A percentile compares a stretch with the other conserved stretches of the same genome.
phyloP scores from a whole-genome alignment of 345 rosid species.

The Balakata baccata region DNA sequence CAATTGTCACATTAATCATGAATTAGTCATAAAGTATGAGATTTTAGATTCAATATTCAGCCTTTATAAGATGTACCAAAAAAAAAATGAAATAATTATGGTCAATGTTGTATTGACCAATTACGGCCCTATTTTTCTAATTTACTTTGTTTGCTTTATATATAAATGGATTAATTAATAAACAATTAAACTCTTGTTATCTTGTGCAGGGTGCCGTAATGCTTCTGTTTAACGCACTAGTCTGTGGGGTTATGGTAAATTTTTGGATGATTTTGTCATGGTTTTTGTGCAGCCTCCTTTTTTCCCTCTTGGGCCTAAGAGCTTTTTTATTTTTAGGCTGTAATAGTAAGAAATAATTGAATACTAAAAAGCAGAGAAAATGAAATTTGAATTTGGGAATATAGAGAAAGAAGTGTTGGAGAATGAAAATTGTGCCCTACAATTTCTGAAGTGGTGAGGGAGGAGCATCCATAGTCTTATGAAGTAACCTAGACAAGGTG shows the following conservation, averaged over 20 bases:
- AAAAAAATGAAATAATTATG: slow-evolving; percentile 5
- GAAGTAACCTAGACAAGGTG: slow-evolving; percentile 12
- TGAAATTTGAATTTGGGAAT: slow-evolving; percentile 7
- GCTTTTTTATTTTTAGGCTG: not conserved
- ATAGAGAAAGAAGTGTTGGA: not conserved
- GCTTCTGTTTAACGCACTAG: not conserved
- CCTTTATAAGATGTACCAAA: too few relatives aligned
- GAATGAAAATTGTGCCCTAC: not conserved
- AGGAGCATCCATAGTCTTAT: too few relatives aligned
- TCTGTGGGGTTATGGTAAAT: slow-evolving; percentile 20
- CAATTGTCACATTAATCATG: too few relatives aligned
- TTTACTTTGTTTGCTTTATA: not conserved
- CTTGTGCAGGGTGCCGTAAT: slow-evolving; percentile 17
- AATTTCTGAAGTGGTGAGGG: not conserved
- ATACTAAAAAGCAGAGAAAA: not conserved
- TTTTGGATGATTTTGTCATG: slow-evolving; percentile 20
- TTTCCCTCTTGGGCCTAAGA: not conserved
- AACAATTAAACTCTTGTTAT: slow-evolving; percentile 2
- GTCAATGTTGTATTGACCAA: slow-evolving; percentile 19
- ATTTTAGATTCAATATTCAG: too few relatives aligned
- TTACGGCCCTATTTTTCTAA: not conserved
- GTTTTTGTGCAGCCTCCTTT: slow-evolving; percentile 10
- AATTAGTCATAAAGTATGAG: too few relatives aligned
- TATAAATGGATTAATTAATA: slow-evolving; percentile 15
- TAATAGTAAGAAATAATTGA: not conserved